Base-by-base conservation (phyloP, 192 early-diverging fungal species). In the Coemansia asiatica region DNA sequence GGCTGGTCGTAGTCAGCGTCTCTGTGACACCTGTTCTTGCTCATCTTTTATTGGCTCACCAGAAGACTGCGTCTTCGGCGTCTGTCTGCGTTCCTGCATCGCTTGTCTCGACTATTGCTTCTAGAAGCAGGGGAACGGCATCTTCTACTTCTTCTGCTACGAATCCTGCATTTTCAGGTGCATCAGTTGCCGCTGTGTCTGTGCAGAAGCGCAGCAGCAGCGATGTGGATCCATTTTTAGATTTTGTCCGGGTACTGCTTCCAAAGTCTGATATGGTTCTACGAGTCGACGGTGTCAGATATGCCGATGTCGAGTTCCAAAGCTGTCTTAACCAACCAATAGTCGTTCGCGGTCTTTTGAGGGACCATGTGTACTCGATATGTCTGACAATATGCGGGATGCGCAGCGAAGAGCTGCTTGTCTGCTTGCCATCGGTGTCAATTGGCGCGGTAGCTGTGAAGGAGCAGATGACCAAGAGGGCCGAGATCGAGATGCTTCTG, bases 1-100 rank as follows among this genome's bases (percentile, higher is more conserved):
- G 61, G 4, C 38, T 48, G 5, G 72, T 71, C 12, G 13, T 26
- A 4, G 59, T 75, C 21, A 63, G 47, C 23, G 63, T 72, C 1
- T 60, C 61, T 13, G 44, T 81, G 69, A 81, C 78, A 40, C 78
- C 78, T n/a, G 57, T 36, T 4, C 61, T 81, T 38, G 78, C 72
- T 2, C 69, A 75, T 28, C 40, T 69, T 27, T 61, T 81, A 40
- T 46, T 81, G 50, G 57, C 69, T 1, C 72, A 72, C 21, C 69
- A 68, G 7, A 60, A 38, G 36, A 72, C 66, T 1, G 47, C 69
- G 0, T 31, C 58, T 4, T 60, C 72, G 2, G 63, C 78, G 1
- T 61, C 69, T 18, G 72, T 81, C 0, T 75, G 78, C 16, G 78
- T 72, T 9, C 72, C 78, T 3, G 66, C 72, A 33, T 63, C 77